Evolutionary conservation across 2,329 filamentous ascomycete genomes (phyloP).

Genomic region (Leptographium flavum): DNA sequence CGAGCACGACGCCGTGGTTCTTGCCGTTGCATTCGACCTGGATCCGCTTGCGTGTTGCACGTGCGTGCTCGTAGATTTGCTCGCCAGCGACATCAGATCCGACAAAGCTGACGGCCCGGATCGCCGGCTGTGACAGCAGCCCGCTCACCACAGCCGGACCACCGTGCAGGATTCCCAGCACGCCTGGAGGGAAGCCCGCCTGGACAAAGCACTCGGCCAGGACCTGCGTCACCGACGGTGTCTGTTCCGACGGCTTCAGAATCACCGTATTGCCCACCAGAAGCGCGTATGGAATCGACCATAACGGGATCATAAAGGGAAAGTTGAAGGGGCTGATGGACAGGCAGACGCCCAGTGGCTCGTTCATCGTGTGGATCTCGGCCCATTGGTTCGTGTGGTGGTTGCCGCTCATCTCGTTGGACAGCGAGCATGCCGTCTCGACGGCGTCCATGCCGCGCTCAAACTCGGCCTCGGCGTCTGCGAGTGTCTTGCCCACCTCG

Average conservation of each 20-base stretch:
- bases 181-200: slow-evolving; percentile 68
- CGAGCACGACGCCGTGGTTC: slow-evolving; percentile 73
- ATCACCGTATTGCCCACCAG: slow-evolving; percentile 72
- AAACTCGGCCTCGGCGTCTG: slow-evolving; percentile 68
- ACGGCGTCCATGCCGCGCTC: slow-evolving; percentile 71
- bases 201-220: slow-evolving; percentile 64
- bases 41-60: slow-evolving; percentile 73
- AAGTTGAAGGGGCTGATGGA: slow-evolving; percentile 42
- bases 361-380: slow-evolving; percentile 70
- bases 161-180: slow-evolving; percentile 71
- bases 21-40: slow-evolving; percentile 80
- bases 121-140: slow-evolving; percentile 67
- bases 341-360: slow-evolving; percentile 40
- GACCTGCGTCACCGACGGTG: slow-evolving; percentile 68
- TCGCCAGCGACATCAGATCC: slow-evolving; percentile 78
- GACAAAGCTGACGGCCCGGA: slow-evolving; percentile 78
- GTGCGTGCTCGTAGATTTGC: slow-evolving; percentile 67
- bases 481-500: slow-evolving; percentile 80
- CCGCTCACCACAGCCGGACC: slow-evolving; percentile 70
- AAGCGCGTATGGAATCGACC: slow-evolving; percentile 73
- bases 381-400: slow-evolving; percentile 78
- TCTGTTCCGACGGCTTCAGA: slow-evolving; percentile 73
- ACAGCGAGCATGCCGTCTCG: slow-evolving; percentile 66
- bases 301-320: slow-evolving; percentile 83
- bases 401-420: slow-evolving; percentile 57